Evolutionary conservation across 2,329 filamentous ascomycete genomes (phyloP).

Genomic region (Cytospora chrysosperma): DNA sequence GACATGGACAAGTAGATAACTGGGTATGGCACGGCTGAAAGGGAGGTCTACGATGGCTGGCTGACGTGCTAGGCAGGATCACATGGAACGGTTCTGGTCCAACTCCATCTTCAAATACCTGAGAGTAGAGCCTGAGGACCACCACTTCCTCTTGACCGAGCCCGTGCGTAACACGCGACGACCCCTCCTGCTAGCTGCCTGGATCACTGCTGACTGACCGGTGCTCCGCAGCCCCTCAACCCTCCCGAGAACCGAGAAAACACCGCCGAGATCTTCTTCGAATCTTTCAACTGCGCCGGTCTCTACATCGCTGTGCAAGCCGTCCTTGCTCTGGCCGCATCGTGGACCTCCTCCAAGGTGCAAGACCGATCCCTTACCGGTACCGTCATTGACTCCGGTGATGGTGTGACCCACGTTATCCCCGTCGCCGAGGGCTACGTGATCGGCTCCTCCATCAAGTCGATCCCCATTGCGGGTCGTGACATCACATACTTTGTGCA

Average conservation of each 20-base stretch:
- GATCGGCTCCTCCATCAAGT: slow-evolving; percentile 98
- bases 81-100: slow-evolving; percentile 99
- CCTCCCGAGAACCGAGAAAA: slow-evolving; percentile 98
- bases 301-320: slow-evolving; percentile 99
- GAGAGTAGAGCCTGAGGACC: slow-evolving; percentile 95
- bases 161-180: slow-evolving; percentile 61
- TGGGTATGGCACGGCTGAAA: slow-evolving; percentile 63
- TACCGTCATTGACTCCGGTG: slow-evolving; percentile 97
- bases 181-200: not conserved
- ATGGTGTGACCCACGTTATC: slow-evolving; percentile 98
- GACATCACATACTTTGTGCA: slow-evolving; percentile 99
- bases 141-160: slow-evolving; percentile 97
- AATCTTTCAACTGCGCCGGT: slow-evolving; percentile 98
- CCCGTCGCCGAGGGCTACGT: slow-evolving; percentile 98
- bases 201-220: not conserved
- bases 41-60: not conserved
- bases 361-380: slow-evolving; percentile 94
- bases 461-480: slow-evolving; percentile 94
- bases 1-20: slow-evolving; percentile 98
- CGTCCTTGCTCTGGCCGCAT: slow-evolving; percentile 91
- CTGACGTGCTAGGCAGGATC: slow-evolving; percentile 62
- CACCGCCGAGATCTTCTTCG: slow-evolving; percentile 99
- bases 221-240: slow-evolving; percentile 72
- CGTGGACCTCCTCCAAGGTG: slow-evolving; percentile 98
- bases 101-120: slow-evolving; percentile 99